Conservation (phyloP, 345 rosid species). For the Linum lewisii region DNA sequence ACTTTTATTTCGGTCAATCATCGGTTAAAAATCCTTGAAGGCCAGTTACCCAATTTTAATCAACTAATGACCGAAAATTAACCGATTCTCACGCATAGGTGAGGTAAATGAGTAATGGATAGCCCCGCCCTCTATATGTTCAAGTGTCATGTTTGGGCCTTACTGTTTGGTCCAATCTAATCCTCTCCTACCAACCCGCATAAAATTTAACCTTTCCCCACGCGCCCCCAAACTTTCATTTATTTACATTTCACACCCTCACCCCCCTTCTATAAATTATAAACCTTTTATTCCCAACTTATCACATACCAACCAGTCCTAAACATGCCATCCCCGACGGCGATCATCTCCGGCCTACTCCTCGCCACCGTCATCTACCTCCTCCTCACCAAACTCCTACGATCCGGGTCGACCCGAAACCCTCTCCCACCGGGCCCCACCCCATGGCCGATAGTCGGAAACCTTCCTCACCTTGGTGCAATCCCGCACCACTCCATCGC, state of each 20-base stretch:
- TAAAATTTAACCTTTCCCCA: neutral
- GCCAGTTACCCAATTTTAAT: too few species aligned
- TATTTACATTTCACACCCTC: neutral
- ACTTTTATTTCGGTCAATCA: too few species aligned
- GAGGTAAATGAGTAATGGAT: too few species aligned
- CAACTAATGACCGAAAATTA: too few species aligned
- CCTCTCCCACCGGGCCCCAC: conserved; percentile 81
- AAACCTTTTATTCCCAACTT: neutral
- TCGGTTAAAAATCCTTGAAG: too few species aligned
- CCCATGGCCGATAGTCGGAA: conserved; percentile 86
- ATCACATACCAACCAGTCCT: neutral
- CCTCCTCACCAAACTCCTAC: conserved; percentile 19
- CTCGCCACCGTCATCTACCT: conserved; percentile 17
- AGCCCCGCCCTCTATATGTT: too few species aligned
- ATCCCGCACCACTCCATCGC: conserved; percentile 69
- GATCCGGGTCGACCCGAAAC: conserved; percentile 15
- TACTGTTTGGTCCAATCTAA: too few species aligned
- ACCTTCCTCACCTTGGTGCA: conserved; percentile 73
- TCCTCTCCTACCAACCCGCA: neutral
- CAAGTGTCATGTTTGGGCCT: too few species aligned
- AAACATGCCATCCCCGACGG: neutral
- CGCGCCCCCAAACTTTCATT: neutral
- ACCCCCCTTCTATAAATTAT: neutral
- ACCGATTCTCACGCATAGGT: too few species aligned
- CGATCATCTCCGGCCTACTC: conserved; percentile 8